Percentiles rank a stretch among this genome's conserved stretches.
Conservation (phyloP, 768 basidiomycete genomes). For the Boletales sp. region DNA sequence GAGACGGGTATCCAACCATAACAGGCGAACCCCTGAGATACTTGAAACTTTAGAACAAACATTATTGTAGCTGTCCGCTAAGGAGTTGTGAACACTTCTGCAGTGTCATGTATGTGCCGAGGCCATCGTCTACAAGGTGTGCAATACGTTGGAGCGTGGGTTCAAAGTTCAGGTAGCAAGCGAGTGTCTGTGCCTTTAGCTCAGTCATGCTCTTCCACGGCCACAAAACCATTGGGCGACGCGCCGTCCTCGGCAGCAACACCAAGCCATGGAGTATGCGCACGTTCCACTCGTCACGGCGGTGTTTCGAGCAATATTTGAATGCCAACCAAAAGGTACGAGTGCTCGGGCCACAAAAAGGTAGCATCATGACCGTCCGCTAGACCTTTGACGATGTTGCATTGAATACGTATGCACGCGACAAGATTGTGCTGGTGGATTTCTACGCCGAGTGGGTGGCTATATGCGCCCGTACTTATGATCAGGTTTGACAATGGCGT, state of each 20-base stretch:
- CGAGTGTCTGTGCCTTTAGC: neutral
- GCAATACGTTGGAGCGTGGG: no score
- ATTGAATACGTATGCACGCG: constrained; percentile 33
- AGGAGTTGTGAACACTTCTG: no score
- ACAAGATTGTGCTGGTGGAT: constrained; percentile 65
- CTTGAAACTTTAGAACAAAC: no score
- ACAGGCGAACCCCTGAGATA: neutral
- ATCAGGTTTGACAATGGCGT: constrained; percentile 1
- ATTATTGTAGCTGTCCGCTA: no score
- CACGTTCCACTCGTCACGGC: constrained; percentile 40
- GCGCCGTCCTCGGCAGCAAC: constrained; percentile 11
- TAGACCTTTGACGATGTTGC: constrained; percentile 36
- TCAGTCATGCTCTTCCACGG: constrained; percentile 14
- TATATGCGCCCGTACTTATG: neutral
- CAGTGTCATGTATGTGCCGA: no score
- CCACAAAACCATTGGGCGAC: constrained; percentile 4
- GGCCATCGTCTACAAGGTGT: no score
- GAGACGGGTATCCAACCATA: neutral
- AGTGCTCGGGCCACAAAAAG: neutral
- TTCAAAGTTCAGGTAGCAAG: neutral
- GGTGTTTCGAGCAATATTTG: constrained; percentile 36
- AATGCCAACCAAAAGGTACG: constrained; percentile 44
- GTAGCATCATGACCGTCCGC: neutral
- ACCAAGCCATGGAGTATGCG: constrained; percentile 21
- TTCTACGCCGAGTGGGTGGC: constrained; percentile 75